Conservation (phyloP, 495 filamentous ascomycete genomes). For the Trichoderma virens region DNA sequence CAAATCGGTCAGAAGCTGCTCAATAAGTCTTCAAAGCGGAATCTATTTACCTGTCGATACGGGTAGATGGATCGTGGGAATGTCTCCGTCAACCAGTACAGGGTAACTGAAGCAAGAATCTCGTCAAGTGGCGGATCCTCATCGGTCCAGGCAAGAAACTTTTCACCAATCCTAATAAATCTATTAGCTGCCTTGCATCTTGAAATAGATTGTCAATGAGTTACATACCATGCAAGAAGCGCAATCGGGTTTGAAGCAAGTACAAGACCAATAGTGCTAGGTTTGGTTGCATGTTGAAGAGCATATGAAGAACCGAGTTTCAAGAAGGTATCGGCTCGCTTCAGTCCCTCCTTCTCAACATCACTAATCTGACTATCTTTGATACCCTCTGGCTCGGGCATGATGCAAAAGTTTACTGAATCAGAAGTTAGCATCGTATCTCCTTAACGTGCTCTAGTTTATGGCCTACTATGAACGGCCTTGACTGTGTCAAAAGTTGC, state of each 20-base stretch:
- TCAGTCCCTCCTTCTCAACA: conserved; percentile 27
- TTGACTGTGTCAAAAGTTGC: conserved; percentile 1
- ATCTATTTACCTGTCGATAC: conserved; percentile 34
- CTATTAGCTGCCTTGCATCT: background rate
- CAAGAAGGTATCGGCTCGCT: conserved; percentile 27
- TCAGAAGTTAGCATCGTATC: background rate
- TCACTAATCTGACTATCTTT: conserved; percentile 17
- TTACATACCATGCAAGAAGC: conserved; percentile 47
- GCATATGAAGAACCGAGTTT: conserved; percentile 40
- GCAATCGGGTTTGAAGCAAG: conserved; percentile 48
- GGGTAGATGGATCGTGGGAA: conserved; percentile 50
- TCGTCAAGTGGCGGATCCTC: conserved; percentile 37
- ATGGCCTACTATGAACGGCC: background rate
- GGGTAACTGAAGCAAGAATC: conserved; percentile 45
- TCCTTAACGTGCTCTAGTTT: too few relatives aligned
- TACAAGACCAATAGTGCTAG: conserved; percentile 50
- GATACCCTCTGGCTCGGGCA: conserved; percentile 9
- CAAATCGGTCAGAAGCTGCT: background rate
- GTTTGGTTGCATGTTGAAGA: conserved; percentile 45
- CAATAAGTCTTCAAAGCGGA: background rate
- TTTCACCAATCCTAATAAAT: conserved; percentile 46
- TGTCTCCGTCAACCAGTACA: conserved; percentile 55
- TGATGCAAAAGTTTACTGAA: conserved; percentile 10
- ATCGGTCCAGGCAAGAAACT: conserved; percentile 53
- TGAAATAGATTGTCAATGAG: conserved; percentile 11